Evolutionary conservation across 495 filamentous ascomycete species (phyloP).

Genomic region (Articulospora tetracladia): DNA sequence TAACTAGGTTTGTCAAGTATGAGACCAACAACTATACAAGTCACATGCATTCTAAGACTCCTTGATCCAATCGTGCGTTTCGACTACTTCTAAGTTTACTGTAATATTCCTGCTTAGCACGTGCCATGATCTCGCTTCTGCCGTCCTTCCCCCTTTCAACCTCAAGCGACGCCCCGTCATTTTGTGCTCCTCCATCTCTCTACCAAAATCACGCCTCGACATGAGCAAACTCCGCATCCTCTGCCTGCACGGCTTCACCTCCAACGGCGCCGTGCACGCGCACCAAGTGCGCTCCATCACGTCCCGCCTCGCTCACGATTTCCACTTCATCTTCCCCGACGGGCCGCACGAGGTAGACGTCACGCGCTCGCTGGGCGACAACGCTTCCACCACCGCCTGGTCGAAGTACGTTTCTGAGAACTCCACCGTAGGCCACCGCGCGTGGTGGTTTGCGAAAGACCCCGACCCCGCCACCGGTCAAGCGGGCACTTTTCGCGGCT

Average conservation of each 20-base stretch:
- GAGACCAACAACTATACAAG: no score
- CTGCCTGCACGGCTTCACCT: slow-evolving; percentile 18
- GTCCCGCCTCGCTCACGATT: slow-evolving; percentile 1
- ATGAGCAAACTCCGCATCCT: slow-evolving; percentile 12
- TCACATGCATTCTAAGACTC: no score
- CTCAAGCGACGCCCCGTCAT: no score
- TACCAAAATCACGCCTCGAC: neutral
- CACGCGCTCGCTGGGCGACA: neutral
- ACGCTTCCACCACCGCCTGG: neutral
- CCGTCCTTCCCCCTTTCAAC: neutral
- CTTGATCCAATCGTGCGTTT: neutral
- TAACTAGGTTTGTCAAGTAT: neutral
- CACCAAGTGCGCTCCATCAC: slow-evolving; percentile 7
- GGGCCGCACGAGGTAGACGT: slow-evolving; percentile 9
- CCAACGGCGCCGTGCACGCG: slow-evolving; percentile 10
- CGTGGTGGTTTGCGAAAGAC: slow-evolving; percentile 17
- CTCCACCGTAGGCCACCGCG: slow-evolving; percentile 5
- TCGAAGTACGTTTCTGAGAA: slow-evolving; percentile 6
- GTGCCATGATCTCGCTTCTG: neutral
- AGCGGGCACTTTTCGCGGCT: neutral
- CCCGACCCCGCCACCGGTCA: neutral
- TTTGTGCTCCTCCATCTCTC: neutral
- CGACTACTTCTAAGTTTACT: neutral
- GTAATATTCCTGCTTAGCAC: neutral
- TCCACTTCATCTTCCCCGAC: slow-evolving; percentile 14